These are phyloP conservation scores for Periglandula ipomoeae DNA, from an alignment of 2,329 filamentous ascomycete genomes.

Conservation along the genomic window DNA sequence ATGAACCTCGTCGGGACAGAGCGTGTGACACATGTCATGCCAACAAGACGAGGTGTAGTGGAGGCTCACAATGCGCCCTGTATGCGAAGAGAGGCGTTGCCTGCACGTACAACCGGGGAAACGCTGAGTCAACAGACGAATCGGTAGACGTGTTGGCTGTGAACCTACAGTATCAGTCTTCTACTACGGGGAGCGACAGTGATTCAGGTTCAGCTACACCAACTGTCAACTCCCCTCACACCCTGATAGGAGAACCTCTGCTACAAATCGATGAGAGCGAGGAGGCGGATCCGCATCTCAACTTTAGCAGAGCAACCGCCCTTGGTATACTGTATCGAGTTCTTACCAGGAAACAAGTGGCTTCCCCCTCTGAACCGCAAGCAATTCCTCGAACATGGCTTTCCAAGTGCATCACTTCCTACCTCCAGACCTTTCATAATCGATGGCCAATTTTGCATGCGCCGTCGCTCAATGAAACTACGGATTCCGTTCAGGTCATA, in stretches of 20 bases:
- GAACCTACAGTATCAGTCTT: constrained; percentile 5
- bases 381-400: constrained; percentile 15
- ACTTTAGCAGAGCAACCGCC: background rate
- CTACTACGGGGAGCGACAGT: background rate
- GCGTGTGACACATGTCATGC: constrained; percentile 35
- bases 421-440: constrained; percentile 31
- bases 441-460: constrained; percentile 32
- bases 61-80: constrained; percentile 27
- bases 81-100: constrained; percentile 28
- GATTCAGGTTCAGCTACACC: background rate
- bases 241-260: background rate
- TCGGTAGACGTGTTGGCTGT: background rate
- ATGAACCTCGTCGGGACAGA: constrained; percentile 25
- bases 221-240: background rate
- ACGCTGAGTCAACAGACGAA: constrained; percentile 1
- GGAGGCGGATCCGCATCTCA: background rate
- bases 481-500: constrained; percentile 16
- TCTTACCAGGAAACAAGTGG: background rate
- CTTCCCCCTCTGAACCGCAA: constrained; percentile 4
- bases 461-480: constrained; percentile 23
- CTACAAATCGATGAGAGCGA: constrained; percentile 2
- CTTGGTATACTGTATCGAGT: constrained; percentile 1
- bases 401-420: constrained; percentile 18
- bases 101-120: constrained; percentile 26
- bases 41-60: constrained; percentile 37